Percentiles rank a stretch among this genome's conserved stretches.
These are phyloP conservation scores for Scleroderma citrinum DNA, from an alignment of 768 basidiomycete genomes.

Conservation along the genomic window DNA sequence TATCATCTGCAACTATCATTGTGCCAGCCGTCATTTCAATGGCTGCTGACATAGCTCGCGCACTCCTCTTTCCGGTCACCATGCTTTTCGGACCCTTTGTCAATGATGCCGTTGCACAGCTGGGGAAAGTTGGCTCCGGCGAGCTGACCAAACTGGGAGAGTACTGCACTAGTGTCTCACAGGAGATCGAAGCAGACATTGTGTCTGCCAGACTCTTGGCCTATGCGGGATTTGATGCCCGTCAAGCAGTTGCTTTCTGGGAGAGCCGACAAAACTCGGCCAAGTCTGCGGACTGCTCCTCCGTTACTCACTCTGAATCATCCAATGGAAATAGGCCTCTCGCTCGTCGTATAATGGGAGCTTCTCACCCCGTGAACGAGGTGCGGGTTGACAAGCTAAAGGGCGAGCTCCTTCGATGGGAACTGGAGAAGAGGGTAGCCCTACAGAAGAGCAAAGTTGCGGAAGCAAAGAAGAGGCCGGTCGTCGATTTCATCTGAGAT, in stretches of 20 bases:
- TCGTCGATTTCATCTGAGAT: not conserved
- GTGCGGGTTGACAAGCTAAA: conserved; percentile 37
- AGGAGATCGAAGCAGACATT: conserved; percentile 91
- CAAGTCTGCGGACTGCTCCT: conserved; percentile 16
- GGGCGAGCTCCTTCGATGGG: conserved; percentile 43
- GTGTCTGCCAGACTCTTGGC: conserved; percentile 88
- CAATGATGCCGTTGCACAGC: conserved; percentile 83
- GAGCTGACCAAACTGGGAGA: conserved; percentile 69
- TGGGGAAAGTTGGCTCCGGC: conserved; percentile 71
- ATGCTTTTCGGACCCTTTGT: conserved; percentile 93
- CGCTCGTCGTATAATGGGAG: conserved; percentile 29
- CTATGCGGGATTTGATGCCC: conserved; percentile 86
- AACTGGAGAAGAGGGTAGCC: conserved; percentile 28
- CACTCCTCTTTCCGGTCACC: conserved; percentile 81
- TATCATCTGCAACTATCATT: conserved; percentile 81
- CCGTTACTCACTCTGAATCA: conserved; percentile 8
- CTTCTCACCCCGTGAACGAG: conserved; percentile 41
- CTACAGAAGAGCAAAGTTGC: conserved; percentile 17
- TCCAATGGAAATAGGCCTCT: conserved; percentile 12
- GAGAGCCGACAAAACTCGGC: conserved; percentile 42
- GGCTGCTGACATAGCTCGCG: conserved; percentile 65
- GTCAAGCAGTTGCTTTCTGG: conserved; percentile 80
- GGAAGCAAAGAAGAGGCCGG: conserved; percentile 12
- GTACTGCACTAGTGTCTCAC: conserved; percentile 70
- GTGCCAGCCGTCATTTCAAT: conserved; percentile 78